A percentile compares a stretch with the other conserved stretches of the same genome.
Evolutionary conservation across 2,329 filamentous ascomycete genomes (phyloP).

Genomic region (Nemania abortiva): DNA sequence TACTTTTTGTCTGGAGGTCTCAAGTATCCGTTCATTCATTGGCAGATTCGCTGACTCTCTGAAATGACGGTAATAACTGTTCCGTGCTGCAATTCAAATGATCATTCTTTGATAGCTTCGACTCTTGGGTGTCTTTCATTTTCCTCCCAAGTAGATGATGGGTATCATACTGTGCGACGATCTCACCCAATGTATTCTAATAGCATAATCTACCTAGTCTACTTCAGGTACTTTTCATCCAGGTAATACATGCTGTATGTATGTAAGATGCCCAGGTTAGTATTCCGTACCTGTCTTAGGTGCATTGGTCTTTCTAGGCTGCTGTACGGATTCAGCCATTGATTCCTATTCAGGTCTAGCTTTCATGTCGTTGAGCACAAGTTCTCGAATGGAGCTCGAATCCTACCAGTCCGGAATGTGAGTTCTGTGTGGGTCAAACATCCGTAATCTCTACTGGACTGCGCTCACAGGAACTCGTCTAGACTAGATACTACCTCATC

Average conservation of each 20-base stretch:
- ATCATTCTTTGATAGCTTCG: too few relatives aligned
- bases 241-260: background rate
- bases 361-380: background rate
- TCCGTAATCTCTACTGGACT: background rate
- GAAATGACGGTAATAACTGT: background rate
- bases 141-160: too few relatives aligned
- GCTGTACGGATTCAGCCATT: background rate
- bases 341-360: background rate
- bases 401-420: background rate
- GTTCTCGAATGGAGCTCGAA: constrained; percentile 1
- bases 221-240: too few relatives aligned
- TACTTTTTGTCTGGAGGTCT: background rate
- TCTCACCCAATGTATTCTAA: too few relatives aligned
- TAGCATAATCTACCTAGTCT: too few relatives aligned
- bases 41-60: background rate
- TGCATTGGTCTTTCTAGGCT: background rate
- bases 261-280: background rate
- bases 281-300: background rate
- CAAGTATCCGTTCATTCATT: background rate
- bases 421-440: constrained; percentile 5
- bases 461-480: background rate
- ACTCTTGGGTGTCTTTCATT: too few relatives aligned
- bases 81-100: too few relatives aligned
- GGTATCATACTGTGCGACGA: too few relatives aligned
- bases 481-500: too few relatives aligned